These are phyloP conservation scores for Biscogniauxia mediterranea DNA, from an alignment of 2,329 filamentous ascomycete species.

Conservation along the genomic window DNA sequence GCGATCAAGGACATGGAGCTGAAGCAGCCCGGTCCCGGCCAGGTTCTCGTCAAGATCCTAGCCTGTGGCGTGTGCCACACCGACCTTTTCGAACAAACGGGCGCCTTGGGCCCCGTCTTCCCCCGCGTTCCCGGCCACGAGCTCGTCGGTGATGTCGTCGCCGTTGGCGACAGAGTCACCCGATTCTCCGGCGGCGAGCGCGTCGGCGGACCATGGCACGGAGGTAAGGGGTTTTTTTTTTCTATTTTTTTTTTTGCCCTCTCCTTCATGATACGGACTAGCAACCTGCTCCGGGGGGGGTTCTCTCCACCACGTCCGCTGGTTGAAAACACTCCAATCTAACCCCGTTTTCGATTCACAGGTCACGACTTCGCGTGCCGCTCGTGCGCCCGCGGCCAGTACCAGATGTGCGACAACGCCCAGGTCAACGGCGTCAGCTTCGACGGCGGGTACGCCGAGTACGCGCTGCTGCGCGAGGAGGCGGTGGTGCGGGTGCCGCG, in stretches of 20 bases:
- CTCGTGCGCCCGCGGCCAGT: conserved; percentile 60
- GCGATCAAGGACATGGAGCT: conserved; percentile 59
- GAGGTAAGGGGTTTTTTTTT: too few relatives aligned
- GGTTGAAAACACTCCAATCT: too few relatives aligned
- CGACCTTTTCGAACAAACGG: conserved; percentile 49
- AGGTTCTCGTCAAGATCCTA: conserved; percentile 68
- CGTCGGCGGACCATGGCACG: conserved; percentile 69
- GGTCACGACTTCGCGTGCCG: conserved; percentile 62
- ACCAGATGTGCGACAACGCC: conserved; percentile 66
- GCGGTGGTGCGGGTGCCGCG: conserved; percentile 56
- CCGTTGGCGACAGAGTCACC: conserved; percentile 55
- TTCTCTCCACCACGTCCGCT: too few relatives aligned
- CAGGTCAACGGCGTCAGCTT: conserved; percentile 63
- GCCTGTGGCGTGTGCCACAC: conserved; percentile 72
- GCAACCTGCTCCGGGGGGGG: too few relatives aligned
- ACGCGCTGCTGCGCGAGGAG: conserved; percentile 58
- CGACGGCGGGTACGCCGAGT: conserved; percentile 69
- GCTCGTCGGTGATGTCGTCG: conserved; percentile 64
- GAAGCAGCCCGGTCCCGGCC: conserved; percentile 50
- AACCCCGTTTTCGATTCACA: conserved; percentile 26
- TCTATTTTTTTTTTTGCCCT: too few relatives aligned
- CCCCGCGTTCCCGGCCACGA: conserved; percentile 70
- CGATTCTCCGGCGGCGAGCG: conserved; percentile 62
- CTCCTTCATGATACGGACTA: too few relatives aligned
- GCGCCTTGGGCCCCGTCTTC: conserved; percentile 53